These are phyloP conservation scores for Colletotrichum coccodes DNA, from an alignment of 2,329 filamentous ascomycete species.

Conservation along the genomic window DNA sequence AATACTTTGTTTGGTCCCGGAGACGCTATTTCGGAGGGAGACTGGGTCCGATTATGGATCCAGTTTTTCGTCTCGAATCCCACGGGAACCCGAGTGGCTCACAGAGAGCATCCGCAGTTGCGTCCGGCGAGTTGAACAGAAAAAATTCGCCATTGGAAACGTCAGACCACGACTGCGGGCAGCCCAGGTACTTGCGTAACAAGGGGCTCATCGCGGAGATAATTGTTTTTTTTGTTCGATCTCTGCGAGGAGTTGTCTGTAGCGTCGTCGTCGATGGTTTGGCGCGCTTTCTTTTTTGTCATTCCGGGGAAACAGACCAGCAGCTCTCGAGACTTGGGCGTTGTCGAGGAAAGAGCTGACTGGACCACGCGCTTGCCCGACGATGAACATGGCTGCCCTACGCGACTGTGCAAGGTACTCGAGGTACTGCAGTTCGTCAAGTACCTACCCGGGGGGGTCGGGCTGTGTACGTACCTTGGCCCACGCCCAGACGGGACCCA, in stretches of 20 bases:
- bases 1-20: not conserved
- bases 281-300: constrained; percentile 17
- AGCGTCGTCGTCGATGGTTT: not conserved
- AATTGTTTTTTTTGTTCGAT: not conserved
- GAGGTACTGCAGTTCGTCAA: not conserved
- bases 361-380: constrained; percentile 7
- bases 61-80: not conserved
- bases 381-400: constrained; percentile 10
- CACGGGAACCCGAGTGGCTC: not conserved
- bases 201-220: not conserved
- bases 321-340: constrained; percentile 11
- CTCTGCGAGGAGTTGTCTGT: not conserved
- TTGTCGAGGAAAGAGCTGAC: constrained; percentile 4
- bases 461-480: not conserved
- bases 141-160: not conserved
- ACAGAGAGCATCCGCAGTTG: not conserved
- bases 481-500: not conserved
- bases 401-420: not conserved
- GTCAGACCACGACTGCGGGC: constrained; percentile 9
- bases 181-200: not conserved
- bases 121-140: not conserved
- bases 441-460: not conserved
- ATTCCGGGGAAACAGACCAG: constrained; percentile 28
- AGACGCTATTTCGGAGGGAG: not conserved
- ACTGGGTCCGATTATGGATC: not conserved